Base-by-base conservation (phyloP, 352 stramenopile genomes). In the Thraustochytrium striatum region DNA sequence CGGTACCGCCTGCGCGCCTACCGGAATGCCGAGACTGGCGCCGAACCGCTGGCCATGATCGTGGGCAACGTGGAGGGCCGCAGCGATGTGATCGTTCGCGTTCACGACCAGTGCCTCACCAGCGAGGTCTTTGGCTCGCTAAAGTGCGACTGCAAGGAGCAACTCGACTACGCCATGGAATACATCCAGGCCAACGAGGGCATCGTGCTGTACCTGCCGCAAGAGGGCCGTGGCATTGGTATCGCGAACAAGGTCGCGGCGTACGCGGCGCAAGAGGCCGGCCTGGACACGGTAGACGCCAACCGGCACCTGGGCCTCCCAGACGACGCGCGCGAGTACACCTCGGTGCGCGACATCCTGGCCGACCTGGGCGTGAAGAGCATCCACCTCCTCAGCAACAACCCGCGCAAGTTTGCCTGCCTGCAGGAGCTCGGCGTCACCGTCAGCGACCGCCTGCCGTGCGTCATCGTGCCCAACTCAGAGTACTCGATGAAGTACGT, bases 51-150 rank as follows among this genome's bases (percentile, higher is more conserved):
- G 41, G 91, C 89, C 43, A 92, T 96, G 84, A 87, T 96, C 41
- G 86, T n/a, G 1, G 90, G 91, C 35, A 84, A 93, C 57, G 85
- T 95, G 8, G 70, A 81, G 30, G 87, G 87, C 75, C 85, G 92
- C 78, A 81, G 81, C 11, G 85, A 89, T 73, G 90, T 95, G 38
- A 85, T 88, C 16, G 91, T 99, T 52, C 95, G 96, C 47, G 95
- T 99, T 53, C 96, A 99, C 85, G 95, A 99, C 88, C 95, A 99
- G 85, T 99, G 96, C 87, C 93, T 98, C 81, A 99, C 96, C 47
- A 98, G 91, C 43, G 96, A 99, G 86, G 94, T 99, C 21, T 98
- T 99, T 88, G 92, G 96, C 9, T 97, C 89, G 72, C 89, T 96
- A 82, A 96, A 97, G 85, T 99, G 96, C 84, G 96, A 99, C 86